Evolutionary conservation across 2,329 filamentous ascomycete species (phyloP), one percentile per base, ranked within the genome.

Genomic region (Penicillium palitans): DNA sequence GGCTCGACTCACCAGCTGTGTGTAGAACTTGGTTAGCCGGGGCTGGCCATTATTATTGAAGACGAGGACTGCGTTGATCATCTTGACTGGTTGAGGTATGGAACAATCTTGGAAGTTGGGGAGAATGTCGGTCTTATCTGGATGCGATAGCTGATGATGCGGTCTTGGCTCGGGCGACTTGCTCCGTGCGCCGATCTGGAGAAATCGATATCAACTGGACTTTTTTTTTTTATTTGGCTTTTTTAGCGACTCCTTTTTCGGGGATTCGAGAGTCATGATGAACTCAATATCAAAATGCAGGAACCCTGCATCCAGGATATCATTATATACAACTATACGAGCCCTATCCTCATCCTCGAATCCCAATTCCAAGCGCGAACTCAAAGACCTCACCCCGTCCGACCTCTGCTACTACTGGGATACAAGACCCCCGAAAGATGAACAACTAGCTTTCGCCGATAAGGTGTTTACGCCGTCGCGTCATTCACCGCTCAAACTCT

Each of bases 11-110:
- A 96, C 93, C 66, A 99, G 87, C 75, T 98, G 93, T 2, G 93
- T 97, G 76, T 99, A 99, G 82, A 99, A 99, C 72, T 98, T 98
- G 69, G 93, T 98, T 74, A 99, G 84, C 56, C 95, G 89, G 39
- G 95, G 93, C 78, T 99, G 93, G 64, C 95, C 95, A 69, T 93
- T 91, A 80, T 96, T 96, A 73, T 99, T 99, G 83, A 99, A 99
- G 74, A 99, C 93, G 66, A 99, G 83, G 61, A 99, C 93, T 33
- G 96, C 95, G 82, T 96, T 99, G 77, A 99, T 98, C 95, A 99
- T 99, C 67, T 64, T 73, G 63, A 29, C 25, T 24, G 41, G 19
- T 3, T 3, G 31, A 29, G n/a, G 17, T 5, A 7, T 27, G 17
- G 15, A 29, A 40, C 19, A 24, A 27, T 13, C 37, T 19, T 10